Percentiles rank a stretch among this genome's conserved stretches.
phyloP scores from a whole-genome alignment of 257 asterid species.

The Solanum paucissectum region DNA sequence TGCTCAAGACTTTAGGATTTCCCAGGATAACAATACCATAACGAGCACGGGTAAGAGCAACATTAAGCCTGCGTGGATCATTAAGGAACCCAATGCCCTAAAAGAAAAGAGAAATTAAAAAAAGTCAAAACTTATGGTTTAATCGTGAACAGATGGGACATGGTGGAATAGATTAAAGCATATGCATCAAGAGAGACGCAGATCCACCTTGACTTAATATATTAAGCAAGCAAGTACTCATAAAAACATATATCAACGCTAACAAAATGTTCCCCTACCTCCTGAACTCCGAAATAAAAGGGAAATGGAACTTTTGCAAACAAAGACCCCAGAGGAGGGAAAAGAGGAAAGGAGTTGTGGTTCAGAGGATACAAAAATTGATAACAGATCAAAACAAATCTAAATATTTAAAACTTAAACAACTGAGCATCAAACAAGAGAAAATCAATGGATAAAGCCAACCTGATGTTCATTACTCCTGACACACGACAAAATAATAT shows the following conservation, averaged over 20 bases:
- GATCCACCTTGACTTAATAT: background rate
- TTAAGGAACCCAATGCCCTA: conserved; percentile 99
- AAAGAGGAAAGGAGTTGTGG: background rate
- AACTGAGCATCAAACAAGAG: background rate
- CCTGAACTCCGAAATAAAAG: background rate
- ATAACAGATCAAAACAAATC: background rate
- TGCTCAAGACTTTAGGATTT: conserved; percentile 96
- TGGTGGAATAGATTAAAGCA: background rate
- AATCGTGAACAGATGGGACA: background rate
- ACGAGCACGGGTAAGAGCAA: conserved; percentile 99
- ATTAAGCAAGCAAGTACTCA: background rate
- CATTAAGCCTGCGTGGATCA: conserved; percentile 98
- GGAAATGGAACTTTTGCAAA: background rate
- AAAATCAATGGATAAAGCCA: conserved; percentile 5
- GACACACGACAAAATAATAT: conserved; percentile 90
- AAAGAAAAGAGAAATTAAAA: background rate
- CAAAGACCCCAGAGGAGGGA: background rate
- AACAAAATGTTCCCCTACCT: background rate
- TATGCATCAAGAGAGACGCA: background rate
- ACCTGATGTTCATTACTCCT: conserved; percentile 99
- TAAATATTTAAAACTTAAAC: background rate
- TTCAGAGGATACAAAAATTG: background rate
- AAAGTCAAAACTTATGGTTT: background rate
- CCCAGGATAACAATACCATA: conserved; percentile 97
- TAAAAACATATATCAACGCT: background rate